Conservation (phyloP, 2,329 filamentous ascomycete species). For the Purpureocillium takamizusanense region DNA sequence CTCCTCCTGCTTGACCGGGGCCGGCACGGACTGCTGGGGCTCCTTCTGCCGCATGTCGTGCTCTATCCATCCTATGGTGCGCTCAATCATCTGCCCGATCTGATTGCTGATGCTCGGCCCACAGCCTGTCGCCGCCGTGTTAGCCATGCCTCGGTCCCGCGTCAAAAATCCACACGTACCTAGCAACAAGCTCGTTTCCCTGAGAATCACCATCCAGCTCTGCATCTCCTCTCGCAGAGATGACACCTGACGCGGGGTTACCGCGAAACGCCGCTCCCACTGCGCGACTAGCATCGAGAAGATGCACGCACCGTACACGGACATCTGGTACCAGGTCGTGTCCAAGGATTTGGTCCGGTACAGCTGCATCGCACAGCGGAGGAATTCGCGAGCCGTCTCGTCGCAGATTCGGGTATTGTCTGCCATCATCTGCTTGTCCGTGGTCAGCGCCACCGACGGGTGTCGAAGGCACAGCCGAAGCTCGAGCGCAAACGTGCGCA, state of each 20-base stretch:
- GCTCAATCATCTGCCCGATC: constrained; percentile 38
- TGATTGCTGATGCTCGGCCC: constrained; percentile 33
- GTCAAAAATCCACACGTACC: constrained; percentile 36
- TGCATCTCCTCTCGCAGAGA: constrained; percentile 59
- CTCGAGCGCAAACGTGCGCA: constrained; percentile 45
- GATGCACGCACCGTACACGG: constrained; percentile 63
- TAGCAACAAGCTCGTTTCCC: constrained; percentile 55
- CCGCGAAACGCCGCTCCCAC: constrained; percentile 56
- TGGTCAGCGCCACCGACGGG: constrained; percentile 48
- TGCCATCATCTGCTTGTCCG: constrained; percentile 44
- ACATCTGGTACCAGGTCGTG: constrained; percentile 68
- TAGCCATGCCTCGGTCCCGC: constrained; percentile 6
- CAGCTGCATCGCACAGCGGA: constrained; percentile 50
- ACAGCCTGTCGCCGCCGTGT: constrained; percentile 24
- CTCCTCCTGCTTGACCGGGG: constrained; percentile 29
- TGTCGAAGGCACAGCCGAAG: constrained; percentile 52
- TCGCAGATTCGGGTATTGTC: constrained; percentile 60
- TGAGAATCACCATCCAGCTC: constrained; percentile 58
- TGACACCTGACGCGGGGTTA: constrained; percentile 48
- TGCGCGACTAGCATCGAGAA: constrained; percentile 64
- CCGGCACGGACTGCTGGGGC: constrained; percentile 6
- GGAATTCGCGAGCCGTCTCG: constrained; percentile 53
- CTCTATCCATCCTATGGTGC: constrained; percentile 43
- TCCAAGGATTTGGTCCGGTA: constrained; percentile 60
- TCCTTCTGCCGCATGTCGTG: constrained; percentile 34